These are phyloP conservation scores for Zygosaccharomyces sapae DNA, from an alignment of 1,139 yeast genomes.

Conservation along the genomic window DNA sequence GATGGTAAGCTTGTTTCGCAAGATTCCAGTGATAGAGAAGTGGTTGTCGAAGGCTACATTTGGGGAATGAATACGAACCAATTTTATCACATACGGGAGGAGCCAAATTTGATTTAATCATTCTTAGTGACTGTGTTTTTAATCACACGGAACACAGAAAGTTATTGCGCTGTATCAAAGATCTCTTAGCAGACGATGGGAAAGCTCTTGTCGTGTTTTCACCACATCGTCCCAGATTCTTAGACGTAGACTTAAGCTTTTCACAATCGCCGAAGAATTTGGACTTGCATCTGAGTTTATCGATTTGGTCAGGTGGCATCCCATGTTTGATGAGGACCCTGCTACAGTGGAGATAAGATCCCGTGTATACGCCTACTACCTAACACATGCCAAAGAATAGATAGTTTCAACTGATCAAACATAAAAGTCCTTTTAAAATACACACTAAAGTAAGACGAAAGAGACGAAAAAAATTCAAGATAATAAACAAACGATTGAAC, in stretches of 20 bases:
- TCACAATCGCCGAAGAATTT: conserved; percentile 60
- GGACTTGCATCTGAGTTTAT: conserved; percentile 61
- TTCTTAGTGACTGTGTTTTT: conserved; percentile 84
- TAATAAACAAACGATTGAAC: conserved; percentile 1
- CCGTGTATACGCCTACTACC: conserved; percentile 60
- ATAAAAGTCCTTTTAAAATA: conserved; percentile 3
- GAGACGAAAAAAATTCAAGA: neutral
- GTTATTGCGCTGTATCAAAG: conserved; percentile 63
- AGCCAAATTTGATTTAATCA: conserved; percentile 71
- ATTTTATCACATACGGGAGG: conserved; percentile 39
- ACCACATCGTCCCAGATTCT: conserved; percentile 82
- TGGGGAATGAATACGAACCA: conserved; percentile 76
- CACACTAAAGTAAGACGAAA: neutral
- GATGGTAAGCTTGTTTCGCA: conserved; percentile 18
- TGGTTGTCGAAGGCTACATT: conserved; percentile 68
- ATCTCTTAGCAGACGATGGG: conserved; percentile 57
- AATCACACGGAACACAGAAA: conserved; percentile 89
- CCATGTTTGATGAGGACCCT: conserved; percentile 87
- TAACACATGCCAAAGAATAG: conserved; percentile 26
- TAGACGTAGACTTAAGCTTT: conserved; percentile 72
- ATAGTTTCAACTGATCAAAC: conserved; percentile 1
- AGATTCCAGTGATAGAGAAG: conserved; percentile 24
- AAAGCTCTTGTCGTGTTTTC: conserved; percentile 83
- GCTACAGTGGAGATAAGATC: conserved; percentile 76
- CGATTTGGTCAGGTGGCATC: conserved; percentile 75